Percentiles rank a stretch among this genome's conserved stretches.
phyloP scores from a whole-genome alignment of 768 basidiomycete genomes.

The Mycena galopus region DNA sequence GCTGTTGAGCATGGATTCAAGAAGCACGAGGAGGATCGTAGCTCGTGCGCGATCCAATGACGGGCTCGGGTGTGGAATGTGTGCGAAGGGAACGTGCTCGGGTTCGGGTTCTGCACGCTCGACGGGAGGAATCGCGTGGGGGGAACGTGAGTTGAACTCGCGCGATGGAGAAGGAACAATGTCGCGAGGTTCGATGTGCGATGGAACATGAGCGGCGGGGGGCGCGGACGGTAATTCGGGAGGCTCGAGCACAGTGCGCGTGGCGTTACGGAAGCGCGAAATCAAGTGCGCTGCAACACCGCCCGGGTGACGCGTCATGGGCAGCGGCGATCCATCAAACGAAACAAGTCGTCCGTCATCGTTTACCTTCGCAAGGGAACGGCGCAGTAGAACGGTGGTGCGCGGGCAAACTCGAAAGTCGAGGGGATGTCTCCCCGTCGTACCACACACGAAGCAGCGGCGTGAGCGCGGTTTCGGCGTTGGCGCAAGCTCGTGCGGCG shows the following conservation, averaged over 20 bases:
- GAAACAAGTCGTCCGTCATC: not conserved
- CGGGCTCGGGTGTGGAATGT: not conserved
- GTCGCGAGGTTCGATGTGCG: not conserved
- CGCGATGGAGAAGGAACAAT: not conserved
- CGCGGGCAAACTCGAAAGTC: slow-evolving; percentile 14
- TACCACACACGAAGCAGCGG: slow-evolving; percentile 20
- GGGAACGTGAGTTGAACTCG: not conserved
- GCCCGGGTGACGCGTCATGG: no score
- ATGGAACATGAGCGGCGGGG: not conserved
- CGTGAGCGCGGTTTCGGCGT: not conserved
- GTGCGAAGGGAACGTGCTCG: not conserved
- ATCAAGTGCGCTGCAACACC: no score
- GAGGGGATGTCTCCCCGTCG: not conserved
- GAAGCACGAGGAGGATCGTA: no score
- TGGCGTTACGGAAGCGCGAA: no score
- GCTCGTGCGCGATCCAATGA: no score
- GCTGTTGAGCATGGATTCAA: no score
- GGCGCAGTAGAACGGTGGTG: slow-evolving; percentile 3
- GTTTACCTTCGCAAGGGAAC: not conserved
- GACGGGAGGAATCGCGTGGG: not conserved
- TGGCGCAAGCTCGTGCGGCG: not conserved
- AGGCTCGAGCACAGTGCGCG: no score
- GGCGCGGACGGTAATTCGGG: not conserved
- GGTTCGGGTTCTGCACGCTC: not conserved
- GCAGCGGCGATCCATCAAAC: slow-evolving; percentile 1